Percentiles rank a stretch among this genome's conserved stretches.
phyloP scores from a whole-genome alignment of 169 alveolate species.

The Perkinsus olseni region DNA sequence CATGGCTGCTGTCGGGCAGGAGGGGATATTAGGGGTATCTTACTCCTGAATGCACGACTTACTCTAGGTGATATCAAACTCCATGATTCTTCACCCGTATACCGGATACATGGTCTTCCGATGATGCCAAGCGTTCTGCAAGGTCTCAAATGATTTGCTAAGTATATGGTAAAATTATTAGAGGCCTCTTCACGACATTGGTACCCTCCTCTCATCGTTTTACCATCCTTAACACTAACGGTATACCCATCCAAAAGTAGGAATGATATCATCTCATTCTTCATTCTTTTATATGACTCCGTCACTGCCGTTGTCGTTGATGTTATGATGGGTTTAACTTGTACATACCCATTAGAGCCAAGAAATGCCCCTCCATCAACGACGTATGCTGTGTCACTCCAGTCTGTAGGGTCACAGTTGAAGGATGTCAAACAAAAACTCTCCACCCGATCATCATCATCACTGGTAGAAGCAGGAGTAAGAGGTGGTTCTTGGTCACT shows the following conservation, averaged over 20 bases:
- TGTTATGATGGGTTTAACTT: too few species aligned
- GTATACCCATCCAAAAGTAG: background rate
- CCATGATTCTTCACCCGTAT: background rate
- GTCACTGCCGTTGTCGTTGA: background rate
- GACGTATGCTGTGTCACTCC: too few species aligned
- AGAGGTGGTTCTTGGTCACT: background rate
- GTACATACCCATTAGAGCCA: background rate
- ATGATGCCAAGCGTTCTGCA: background rate
- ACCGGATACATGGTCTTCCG: background rate
- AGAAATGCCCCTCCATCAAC: background rate
- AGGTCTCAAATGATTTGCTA: too few species aligned
- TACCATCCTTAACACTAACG: background rate
- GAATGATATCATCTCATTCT: background rate
- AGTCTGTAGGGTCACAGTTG: too few species aligned
- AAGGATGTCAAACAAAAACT: too few species aligned
- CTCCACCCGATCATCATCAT: background rate
- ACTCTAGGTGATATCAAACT: background rate
- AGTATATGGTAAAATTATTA: background rate
- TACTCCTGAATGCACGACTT: background rate
- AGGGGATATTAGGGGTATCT: background rate
- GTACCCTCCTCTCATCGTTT: background rate
- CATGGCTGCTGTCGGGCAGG: background rate
- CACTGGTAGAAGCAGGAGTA: background rate
- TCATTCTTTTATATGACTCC: background rate
- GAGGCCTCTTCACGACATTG: background rate